Evolutionary conservation across 1,284 basidiomycete species (phyloP).

Genomic region (Moesziomyces sp.): DNA sequence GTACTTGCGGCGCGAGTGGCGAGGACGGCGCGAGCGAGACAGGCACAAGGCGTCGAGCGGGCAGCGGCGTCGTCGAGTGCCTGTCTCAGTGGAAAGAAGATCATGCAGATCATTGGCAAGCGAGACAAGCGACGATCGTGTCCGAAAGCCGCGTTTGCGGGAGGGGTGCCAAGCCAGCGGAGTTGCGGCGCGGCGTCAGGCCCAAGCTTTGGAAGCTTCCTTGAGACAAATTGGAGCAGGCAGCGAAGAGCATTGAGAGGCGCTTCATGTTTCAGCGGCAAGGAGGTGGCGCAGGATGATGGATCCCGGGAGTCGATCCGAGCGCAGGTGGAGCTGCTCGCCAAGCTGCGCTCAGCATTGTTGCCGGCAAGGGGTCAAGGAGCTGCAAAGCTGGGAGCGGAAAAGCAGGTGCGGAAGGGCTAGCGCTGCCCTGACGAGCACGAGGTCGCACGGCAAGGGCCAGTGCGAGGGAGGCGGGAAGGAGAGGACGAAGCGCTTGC

Average conservation of each 20-base stretch:
- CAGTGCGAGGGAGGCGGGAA: too few relatives aligned
- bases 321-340: not conserved
- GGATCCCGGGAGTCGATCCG: not conserved
- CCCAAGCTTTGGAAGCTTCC: not conserved
- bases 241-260: not conserved
- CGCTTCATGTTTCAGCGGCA: slow-evolving; percentile 13
- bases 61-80: slow-evolving; percentile 9
- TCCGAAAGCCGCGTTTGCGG: too few relatives aligned
- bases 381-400: not conserved
- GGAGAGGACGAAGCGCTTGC: too few relatives aligned
- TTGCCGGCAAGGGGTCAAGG: slow-evolving; percentile 8
- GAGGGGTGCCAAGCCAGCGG: too few relatives aligned
- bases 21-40: slow-evolving; percentile 1
- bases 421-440: too few relatives aligned
- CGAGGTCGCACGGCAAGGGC: too few relatives aligned
- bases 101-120: slow-evolving; percentile 7
- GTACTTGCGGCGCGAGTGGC: not conserved
- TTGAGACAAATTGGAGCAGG: too few relatives aligned
- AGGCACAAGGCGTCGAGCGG: slow-evolving; percentile 5
- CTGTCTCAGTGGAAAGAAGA: slow-evolving; percentile 17
- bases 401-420: too few relatives aligned
- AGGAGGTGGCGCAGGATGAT: not conserved
- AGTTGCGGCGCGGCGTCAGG: too few relatives aligned
- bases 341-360: slow-evolving; percentile 6
- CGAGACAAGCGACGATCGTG: slow-evolving; percentile 6